Conservation (phyloP, 139 green algal species). For the Choricystis sp. region DNA sequence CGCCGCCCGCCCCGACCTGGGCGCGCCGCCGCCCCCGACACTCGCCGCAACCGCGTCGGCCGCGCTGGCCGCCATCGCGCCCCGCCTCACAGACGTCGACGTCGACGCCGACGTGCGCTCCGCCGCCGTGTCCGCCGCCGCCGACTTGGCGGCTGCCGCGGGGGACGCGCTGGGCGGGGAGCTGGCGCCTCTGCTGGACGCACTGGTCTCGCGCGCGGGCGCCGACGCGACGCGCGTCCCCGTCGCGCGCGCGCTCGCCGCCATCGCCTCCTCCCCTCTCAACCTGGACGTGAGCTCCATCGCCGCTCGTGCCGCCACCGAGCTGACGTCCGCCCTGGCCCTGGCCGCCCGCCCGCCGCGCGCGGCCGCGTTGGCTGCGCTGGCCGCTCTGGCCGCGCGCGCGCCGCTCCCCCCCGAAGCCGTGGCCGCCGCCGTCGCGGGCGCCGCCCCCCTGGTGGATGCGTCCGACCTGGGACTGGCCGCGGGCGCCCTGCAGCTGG, state of each 20-base stretch:
- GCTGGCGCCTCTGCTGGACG: neutral
- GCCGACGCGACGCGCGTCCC: neutral
- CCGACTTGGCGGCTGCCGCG: neutral
- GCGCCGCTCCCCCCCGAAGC: neutral
- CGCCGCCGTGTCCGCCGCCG: neutral
- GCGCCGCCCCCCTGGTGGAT: conserved; percentile 14
- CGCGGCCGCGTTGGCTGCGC: neutral
- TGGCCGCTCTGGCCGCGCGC: neutral
- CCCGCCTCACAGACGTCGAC: neutral
- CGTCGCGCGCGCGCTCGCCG: neutral
- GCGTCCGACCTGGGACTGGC: conserved; percentile 50
- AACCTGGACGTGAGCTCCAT: neutral
- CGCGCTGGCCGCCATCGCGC: neutral
- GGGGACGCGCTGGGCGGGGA: neutral
- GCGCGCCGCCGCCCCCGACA: too few relatives aligned
- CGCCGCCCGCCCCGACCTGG: neutral
- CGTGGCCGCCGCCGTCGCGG: neutral
- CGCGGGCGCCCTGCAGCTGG: conserved; percentile 13
- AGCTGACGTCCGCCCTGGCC: conserved; percentile 9
- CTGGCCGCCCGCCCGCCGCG: neutral
- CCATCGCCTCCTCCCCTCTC: neutral
- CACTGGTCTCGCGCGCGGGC: neutral
- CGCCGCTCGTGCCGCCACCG: conserved; percentile 1
- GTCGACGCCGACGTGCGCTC: neutral
- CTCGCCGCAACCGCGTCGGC: too few relatives aligned